phyloP scores from a whole-genome alignment of 78 protist genomes.

The Planoprotostelium fungivorum region DNA sequence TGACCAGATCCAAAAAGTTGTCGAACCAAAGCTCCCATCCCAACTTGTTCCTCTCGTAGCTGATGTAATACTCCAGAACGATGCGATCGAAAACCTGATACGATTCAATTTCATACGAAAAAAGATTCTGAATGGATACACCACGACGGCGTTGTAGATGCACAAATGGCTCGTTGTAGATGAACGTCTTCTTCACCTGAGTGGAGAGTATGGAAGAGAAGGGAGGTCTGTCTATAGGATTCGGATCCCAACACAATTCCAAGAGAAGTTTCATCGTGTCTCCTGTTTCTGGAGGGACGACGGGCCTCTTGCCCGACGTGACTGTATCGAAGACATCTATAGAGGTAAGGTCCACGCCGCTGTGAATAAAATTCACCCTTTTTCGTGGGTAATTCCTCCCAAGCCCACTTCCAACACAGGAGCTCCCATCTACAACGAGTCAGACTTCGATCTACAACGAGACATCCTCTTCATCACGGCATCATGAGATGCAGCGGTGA shows the following conservation, averaged over 20 bases:
- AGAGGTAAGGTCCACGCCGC: neutral
- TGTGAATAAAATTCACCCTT: neutral
- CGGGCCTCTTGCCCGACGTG: neutral
- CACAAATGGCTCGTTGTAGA: neutral
- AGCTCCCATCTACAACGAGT: neutral
- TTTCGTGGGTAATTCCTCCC: neutral
- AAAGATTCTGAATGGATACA: neutral
- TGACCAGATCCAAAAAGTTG: neutral
- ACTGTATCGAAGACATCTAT: neutral
- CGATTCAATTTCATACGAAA: no score
- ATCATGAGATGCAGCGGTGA: no score
- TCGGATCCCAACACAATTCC: neutral
- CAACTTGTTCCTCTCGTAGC: neutral
- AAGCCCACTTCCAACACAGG: neutral
- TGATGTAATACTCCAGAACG: neutral
- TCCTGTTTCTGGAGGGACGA: neutral
- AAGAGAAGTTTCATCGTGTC: neutral
- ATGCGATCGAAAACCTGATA: neutral
- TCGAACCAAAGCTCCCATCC: neutral
- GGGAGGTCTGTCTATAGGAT: neutral
- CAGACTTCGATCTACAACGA: neutral
- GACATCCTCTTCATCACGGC: neutral
- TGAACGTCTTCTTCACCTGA: neutral
- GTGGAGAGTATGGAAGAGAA: neutral
- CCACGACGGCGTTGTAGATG: neutral